phyloP scores from a whole-genome alignment of 2,329 filamentous ascomycete species.

The Zymoseptoria crescenta region DNA sequence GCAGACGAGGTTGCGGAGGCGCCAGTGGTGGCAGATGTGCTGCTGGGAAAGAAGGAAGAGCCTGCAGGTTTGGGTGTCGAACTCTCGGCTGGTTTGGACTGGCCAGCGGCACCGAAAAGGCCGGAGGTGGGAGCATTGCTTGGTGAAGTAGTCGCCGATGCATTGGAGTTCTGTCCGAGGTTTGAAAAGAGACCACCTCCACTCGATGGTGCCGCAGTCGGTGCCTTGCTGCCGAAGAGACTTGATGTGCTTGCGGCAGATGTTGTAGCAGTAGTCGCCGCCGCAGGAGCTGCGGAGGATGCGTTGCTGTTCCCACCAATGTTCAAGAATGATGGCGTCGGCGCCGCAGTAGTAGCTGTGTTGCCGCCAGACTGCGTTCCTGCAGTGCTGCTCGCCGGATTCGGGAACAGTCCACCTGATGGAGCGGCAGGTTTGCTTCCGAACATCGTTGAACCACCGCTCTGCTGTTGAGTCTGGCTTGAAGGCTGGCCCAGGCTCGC shows the following conservation, averaged over 20 bases:
- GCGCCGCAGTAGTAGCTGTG: neutral
- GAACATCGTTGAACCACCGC: conserved; percentile 1
- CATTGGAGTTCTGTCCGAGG: neutral
- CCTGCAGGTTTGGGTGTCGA: neutral
- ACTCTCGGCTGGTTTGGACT: neutral
- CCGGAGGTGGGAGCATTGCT: neutral
- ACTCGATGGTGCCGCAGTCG: neutral
- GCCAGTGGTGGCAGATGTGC: neutral
- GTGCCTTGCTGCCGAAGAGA: conserved; percentile 3
- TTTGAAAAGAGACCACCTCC: neutral
- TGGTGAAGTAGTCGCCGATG: neutral
- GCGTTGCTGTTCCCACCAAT: neutral
- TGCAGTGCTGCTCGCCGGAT: neutral
- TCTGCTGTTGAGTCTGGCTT: neutral
- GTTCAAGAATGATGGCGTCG: neutral
- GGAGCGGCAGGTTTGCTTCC: conserved; percentile 1
- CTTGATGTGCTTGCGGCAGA: neutral
- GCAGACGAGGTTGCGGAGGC: neutral
- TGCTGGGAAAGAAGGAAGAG: neutral
- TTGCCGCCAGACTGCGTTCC: neutral
- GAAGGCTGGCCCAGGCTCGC: neutral
- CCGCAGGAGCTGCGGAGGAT: conserved; percentile 1
- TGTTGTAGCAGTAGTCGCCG: conserved; percentile 1
- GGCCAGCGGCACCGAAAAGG: neutral
- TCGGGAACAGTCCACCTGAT: conserved; percentile 2